These are phyloP conservation scores for Neurospora sp. DNA, from an alignment of 495 filamentous ascomycete genomes.

Conservation along the genomic window DNA sequence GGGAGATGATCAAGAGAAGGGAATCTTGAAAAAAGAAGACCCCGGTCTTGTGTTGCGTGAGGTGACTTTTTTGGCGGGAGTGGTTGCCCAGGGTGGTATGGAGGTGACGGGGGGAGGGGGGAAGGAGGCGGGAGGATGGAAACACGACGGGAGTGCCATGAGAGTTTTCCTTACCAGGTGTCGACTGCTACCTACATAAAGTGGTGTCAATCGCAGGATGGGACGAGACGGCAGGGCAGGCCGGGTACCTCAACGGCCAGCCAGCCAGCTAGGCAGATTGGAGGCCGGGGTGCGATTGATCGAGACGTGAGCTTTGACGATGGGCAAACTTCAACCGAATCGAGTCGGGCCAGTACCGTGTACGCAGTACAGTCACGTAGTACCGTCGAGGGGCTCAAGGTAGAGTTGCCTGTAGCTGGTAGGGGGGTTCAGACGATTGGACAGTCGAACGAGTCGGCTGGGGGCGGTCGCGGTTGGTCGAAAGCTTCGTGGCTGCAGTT, in stretches of 20 bases:
- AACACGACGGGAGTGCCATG: constrained; percentile 2
- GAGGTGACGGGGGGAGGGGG: background rate
- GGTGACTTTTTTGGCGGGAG: background rate
- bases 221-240: constrained; percentile 3
- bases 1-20: background rate
- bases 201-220: constrained; percentile 4
- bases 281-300: background rate
- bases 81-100: background rate
- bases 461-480: background rate
- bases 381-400: background rate
- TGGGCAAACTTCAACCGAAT: background rate
- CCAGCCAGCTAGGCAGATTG: background rate
- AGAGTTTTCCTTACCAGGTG: background rate
- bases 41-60: background rate
- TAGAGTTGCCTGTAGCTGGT: background rate
- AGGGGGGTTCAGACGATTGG: background rate
- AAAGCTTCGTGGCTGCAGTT: background rate
- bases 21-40: background rate
- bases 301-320: background rate
- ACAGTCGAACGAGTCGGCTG: background rate
- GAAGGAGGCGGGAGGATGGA: background rate
- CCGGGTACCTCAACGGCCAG: background rate
- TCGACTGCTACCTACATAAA: constrained; percentile 15
- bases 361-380: background rate
- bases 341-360: background rate